phyloP scores from a whole-genome alignment of 1,284 basidiomycete genomes.

The Trametes polyzona region DNA sequence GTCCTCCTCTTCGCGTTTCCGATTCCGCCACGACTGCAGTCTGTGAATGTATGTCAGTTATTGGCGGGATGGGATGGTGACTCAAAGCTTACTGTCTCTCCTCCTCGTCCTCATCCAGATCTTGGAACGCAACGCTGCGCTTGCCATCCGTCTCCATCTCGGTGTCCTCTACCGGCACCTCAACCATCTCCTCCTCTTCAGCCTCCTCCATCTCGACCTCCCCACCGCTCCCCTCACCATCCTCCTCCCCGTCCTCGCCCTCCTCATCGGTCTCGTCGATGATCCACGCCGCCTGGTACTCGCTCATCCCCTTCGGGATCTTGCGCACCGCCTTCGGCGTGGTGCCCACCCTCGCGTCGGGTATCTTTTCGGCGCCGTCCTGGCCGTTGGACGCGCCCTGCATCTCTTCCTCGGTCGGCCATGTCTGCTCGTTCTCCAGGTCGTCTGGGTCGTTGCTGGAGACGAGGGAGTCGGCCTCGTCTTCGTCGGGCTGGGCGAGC shows the following conservation, averaged over 20 bases:
- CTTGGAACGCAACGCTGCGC: constrained; percentile 66
- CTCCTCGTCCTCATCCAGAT: constrained; percentile 84
- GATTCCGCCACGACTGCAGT: constrained; percentile 69
- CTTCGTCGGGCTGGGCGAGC: constrained; percentile 62
- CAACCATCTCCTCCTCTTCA: constrained; percentile 71
- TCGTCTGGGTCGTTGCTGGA: constrained; percentile 90
- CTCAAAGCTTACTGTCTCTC: constrained; percentile 69
- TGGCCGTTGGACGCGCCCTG: constrained; percentile 40
- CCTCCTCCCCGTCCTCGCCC: constrained; percentile 49
- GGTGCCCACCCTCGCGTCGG: constrained; percentile 67
- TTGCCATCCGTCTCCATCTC: constrained; percentile 69
- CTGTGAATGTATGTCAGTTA: constrained; percentile 40
- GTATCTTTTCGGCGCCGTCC: constrained; percentile 47
- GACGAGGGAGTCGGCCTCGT: constrained; percentile 85
- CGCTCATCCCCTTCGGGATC: constrained; percentile 89
- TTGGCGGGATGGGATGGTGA: not conserved
- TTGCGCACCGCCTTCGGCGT: constrained; percentile 77
- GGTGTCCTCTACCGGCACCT: constrained; percentile 55
- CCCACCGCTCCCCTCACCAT: constrained; percentile 45
- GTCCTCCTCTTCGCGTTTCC: constrained; percentile 73
- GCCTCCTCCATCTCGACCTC: constrained; percentile 52
- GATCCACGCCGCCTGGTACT: constrained; percentile 95
- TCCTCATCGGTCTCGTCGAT: constrained; percentile 82
- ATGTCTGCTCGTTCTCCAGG: constrained; percentile 94
- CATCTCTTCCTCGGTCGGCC: constrained; percentile 99